These are phyloP conservation scores for Laguncularia racemosa DNA, from an alignment of 345 rosid genomes.

Conservation along the genomic window DNA sequence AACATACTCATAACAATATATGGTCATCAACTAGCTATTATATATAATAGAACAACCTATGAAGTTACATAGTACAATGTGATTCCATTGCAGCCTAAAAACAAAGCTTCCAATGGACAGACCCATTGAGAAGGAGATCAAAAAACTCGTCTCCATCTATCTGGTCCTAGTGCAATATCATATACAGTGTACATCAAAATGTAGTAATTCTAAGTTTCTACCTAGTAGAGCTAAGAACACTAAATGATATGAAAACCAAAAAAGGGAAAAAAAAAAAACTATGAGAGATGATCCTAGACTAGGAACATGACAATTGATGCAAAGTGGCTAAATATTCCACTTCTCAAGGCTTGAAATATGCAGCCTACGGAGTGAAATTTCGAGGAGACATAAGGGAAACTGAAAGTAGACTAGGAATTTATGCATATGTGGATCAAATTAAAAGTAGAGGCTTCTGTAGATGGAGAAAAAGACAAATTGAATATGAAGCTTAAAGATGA, in stretches of 20 bases:
- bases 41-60: no score
- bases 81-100: conserved; percentile 37
- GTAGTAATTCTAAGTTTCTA: no score
- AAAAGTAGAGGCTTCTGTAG: background rate
- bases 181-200: no score
- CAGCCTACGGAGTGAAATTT: conserved; percentile 1
- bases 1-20: conserved; percentile 2
- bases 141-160: conserved; percentile 41
- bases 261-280: no score
- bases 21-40: no score
- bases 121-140: conserved; percentile 45
- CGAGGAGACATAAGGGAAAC: background rate
- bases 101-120: conserved; percentile 30
- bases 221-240: no score
- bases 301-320: no score
- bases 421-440: background rate
- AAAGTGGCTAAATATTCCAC: background rate
- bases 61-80: no score
- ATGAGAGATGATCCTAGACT: no score
- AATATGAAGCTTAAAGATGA: no score
- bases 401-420: background rate
- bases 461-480: background rate
- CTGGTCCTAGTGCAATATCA: conserved; percentile 1
- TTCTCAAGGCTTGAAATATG: conserved; percentile 9
- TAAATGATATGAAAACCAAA: no score